Evolutionary conservation across 805 yeast species (phyloP).

Genomic region (Candida coleopterorum): DNA sequence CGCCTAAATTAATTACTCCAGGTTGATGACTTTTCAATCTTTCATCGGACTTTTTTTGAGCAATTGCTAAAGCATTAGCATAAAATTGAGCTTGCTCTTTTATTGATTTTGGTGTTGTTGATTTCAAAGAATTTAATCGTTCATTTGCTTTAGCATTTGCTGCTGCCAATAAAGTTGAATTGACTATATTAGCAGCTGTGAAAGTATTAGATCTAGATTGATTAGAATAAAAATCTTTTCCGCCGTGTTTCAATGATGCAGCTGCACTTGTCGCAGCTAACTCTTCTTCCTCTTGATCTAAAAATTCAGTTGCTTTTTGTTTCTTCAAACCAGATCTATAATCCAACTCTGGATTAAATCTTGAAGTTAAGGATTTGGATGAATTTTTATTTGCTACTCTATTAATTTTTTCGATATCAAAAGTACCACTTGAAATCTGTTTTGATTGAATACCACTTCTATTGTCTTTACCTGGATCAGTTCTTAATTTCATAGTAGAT

Average conservation of each 20-base stretch:
- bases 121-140: slow-evolving; percentile 27
- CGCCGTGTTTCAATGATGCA: slow-evolving; percentile 45
- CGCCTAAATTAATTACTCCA: slow-evolving; percentile 69
- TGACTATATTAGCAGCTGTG: slow-evolving; percentile 41
- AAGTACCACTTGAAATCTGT: slow-evolving; percentile 10
- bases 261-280: slow-evolving; percentile 56
- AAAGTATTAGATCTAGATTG: slow-evolving; percentile 28
- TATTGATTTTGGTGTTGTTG: slow-evolving; percentile 27
- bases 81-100: slow-evolving; percentile 52
- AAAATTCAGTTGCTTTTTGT: slow-evolving; percentile 23
- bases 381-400: slow-evolving; percentile 36
- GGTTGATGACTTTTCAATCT: slow-evolving; percentile 49
- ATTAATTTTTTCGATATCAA: slow-evolving; percentile 32
- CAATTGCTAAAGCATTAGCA: slow-evolving; percentile 70
- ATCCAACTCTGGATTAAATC: slow-evolving; percentile 40
- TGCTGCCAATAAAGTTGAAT: slow-evolving; percentile 44
- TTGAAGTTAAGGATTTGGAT: slow-evolving; percentile 32
- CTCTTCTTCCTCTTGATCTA: slow-evolving; percentile 36
- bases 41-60: slow-evolving; percentile 61
- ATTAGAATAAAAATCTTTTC: slow-evolving; percentile 19
- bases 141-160: slow-evolving; percentile 45
- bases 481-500: slow-evolving; percentile 41
- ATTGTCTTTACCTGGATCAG: slow-evolving; percentile 34
- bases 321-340: slow-evolving; percentile 34
- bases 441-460: slow-evolving; percentile 34